phyloP scores from a whole-genome alignment of 495 filamentous ascomycete species.

The Cercophora samala region DNA sequence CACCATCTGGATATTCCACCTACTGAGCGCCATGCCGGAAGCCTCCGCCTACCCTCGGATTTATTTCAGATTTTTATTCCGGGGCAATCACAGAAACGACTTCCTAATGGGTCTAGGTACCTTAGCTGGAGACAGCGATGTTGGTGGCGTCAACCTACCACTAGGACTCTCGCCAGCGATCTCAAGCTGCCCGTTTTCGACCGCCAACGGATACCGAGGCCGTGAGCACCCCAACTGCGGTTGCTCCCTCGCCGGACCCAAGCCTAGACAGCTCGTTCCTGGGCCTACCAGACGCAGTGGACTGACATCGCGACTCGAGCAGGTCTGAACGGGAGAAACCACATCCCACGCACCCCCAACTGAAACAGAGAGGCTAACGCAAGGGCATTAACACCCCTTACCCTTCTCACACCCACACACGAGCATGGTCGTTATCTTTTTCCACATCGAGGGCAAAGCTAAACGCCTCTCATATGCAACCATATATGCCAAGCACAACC shows the following conservation, averaged over 20 bases:
- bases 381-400: background rate
- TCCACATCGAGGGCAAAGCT: background rate
- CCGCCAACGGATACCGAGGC: conserved; percentile 1
- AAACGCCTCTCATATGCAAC: background rate
- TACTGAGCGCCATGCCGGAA: background rate
- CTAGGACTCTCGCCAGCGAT: background rate
- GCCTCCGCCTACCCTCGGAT: background rate
- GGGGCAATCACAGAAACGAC: background rate
- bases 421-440: background rate
- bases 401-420: background rate
- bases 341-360: background rate
- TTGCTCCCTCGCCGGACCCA: background rate
- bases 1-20: background rate
- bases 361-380: background rate
- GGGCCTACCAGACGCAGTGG: background rate
- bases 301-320: background rate
- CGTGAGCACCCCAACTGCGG: background rate
- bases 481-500: background rate
- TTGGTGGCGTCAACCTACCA: background rate
- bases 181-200: conserved; percentile 3
- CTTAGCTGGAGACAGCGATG: background rate
- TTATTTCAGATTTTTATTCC: background rate
- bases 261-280: background rate
- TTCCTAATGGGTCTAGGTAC: background rate
- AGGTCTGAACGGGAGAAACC: background rate